These are phyloP conservation scores for Flagelloscypha sp. DNA, from an alignment of 768 basidiomycete species.

Conservation along the genomic window DNA sequence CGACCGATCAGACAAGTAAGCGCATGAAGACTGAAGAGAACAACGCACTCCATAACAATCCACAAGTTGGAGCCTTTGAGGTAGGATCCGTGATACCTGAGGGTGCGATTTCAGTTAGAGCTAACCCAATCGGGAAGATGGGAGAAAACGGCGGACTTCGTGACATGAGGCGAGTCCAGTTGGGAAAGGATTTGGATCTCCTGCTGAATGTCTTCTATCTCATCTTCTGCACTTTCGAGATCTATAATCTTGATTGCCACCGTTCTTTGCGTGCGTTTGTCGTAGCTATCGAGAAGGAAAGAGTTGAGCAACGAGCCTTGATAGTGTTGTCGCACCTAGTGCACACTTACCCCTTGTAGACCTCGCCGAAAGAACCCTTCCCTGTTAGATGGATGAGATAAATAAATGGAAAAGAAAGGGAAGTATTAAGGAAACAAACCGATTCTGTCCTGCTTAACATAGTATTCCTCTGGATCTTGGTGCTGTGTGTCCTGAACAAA, in stretches of 20 bases:
- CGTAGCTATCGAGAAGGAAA: constrained; percentile 54
- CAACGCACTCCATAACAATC: constrained; percentile 94
- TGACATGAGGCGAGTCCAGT: constrained; percentile 91
- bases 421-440: constrained; percentile 41
- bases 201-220: constrained; percentile 99
- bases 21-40: constrained; percentile 4
- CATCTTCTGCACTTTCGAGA: constrained; percentile 97
- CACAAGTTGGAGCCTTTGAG: constrained; percentile 94
- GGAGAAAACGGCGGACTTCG: constrained; percentile 57
- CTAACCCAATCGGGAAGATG: constrained; percentile 7
- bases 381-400: constrained; percentile 38
- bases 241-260: constrained; percentile 99
- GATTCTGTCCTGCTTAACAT: constrained; percentile 95
- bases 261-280: constrained; percentile 91
- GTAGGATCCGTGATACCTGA: constrained; percentile 87
- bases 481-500: constrained; percentile 48
- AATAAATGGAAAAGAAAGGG: constrained; percentile 3
- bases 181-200: constrained; percentile 98
- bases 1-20: constrained; percentile 8
- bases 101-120: background rate
- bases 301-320: constrained; percentile 3
- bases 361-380: constrained; percentile 98
- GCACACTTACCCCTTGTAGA: constrained; percentile 84
- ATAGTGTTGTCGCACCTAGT: constrained; percentile 9
- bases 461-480: constrained; percentile 94